Base-by-base conservation (phyloP, 2,329 filamentous ascomycete genomes). In the Clonostachys rhizophaga region DNA sequence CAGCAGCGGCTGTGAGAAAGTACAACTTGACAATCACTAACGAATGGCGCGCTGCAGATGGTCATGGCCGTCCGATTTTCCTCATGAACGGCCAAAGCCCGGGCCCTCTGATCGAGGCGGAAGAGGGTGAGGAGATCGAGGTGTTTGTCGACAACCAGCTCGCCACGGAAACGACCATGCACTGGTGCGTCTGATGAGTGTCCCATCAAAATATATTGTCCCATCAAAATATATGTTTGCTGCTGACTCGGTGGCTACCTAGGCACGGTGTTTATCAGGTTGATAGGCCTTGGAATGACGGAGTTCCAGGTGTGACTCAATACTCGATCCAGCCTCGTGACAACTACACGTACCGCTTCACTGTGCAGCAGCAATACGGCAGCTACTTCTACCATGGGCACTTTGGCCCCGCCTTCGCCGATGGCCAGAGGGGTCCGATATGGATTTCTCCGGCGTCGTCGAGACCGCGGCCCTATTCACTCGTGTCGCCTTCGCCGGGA, bases 341-440 rank as follows among this genome's bases (percentile, higher is more conserved):
- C 4, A 67, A 58, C 33, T 84, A 76, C 54, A 64, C 67, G 0
- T 79, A 84, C 55, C 65, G 63, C 34, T 85, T 76, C 66, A 70
- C 63, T 12, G 80, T 80, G 0, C 69, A 67, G 0, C 72, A 80
- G 48, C 24, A 24, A 3, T 74, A 78, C 54, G 82, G 82, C 5
- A 74, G 71, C 42, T 81, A 78, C 60, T 83, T 76, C 68, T 85
- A 84, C 52, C 81, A 84, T 60, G 71, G 78, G 0, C 81, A 85
- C 55, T 68, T 69, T 24, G 63, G 66, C 2, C 71, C 71, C 3
- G 79, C 83, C 50, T 68, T 84, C 12, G 74, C 80, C 49, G 81
- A 86, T 53, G 83, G 83, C 0, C 61, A 82, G 13, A 80, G 75
- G 45, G 82, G 81, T 0, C 61, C 79, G 5, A 75, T 85, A 1